Evolutionary conservation across 768 basidiomycete genomes (phyloP).

Genomic region (Amanita brunnescens): DNA sequence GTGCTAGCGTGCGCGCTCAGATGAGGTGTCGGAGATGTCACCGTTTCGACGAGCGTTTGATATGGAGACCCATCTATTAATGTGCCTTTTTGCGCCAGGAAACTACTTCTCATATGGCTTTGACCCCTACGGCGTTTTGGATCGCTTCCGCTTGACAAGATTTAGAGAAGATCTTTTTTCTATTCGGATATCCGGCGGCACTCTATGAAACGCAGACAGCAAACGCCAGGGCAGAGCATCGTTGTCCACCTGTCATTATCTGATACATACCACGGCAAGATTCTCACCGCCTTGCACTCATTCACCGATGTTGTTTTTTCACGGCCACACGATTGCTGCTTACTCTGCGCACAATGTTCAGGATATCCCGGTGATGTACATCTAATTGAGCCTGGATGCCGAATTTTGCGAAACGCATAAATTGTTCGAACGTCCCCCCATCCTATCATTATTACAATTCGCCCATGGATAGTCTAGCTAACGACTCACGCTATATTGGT

Average conservation of each 20-base stretch:
- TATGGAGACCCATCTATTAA: too few relatives aligned
- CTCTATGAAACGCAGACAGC: neutral
- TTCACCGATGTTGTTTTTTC: neutral
- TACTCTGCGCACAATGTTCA: neutral
- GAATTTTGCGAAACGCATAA: slow-evolving; percentile 1
- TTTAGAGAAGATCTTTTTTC: too few relatives aligned
- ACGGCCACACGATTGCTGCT: neutral
- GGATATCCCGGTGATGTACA: neutral
- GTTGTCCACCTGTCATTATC: neutral
- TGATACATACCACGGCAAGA: neutral
- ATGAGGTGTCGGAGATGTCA: too few relatives aligned
- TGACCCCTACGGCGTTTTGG: too few relatives aligned
- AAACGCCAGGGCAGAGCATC: neutral
- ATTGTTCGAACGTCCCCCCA: neutral
- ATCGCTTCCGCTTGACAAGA: too few relatives aligned
- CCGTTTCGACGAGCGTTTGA: too few relatives aligned
- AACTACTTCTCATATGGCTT: too few relatives aligned
- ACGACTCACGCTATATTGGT: neutral
- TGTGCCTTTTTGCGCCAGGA: too few relatives aligned
- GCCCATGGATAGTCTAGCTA: neutral
- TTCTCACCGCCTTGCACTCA: neutral
- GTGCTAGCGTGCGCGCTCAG: too few relatives aligned
- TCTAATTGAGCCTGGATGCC: neutral
- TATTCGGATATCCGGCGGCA: neutral
- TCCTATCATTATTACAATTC: neutral